Evolutionary conservation across 2,329 filamentous ascomycete species (phyloP).

Genomic region (Cryphonectria parasitica): DNA sequence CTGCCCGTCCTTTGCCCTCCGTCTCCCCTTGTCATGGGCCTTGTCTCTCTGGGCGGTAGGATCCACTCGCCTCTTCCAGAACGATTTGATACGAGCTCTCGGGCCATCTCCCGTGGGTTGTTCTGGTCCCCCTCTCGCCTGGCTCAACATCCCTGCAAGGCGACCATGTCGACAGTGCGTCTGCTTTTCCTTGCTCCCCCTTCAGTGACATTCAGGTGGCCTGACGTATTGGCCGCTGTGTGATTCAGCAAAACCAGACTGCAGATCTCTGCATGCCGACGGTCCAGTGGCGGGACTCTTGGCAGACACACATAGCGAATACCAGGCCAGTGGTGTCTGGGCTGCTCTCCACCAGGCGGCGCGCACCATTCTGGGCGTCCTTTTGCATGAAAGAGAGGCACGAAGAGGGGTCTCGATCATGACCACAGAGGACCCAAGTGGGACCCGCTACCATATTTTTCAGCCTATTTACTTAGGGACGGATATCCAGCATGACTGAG

Average conservation of each 20-base stretch:
- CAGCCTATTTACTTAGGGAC: not conserved
- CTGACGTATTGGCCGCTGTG: conserved; percentile 12
- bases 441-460: not conserved
- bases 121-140: not conserved
- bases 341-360: not conserved
- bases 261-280: conserved; percentile 13
- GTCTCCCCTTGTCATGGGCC: not conserved
- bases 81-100: conserved; percentile 25
- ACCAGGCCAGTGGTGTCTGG: not conserved
- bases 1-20: not conserved
- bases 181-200: not conserved
- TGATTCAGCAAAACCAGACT: conserved; percentile 3
- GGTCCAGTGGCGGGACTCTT: not conserved
- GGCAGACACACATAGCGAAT: not conserved
- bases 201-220: conserved; percentile 6
- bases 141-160: not conserved
- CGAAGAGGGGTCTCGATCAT: not conserved
- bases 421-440: not conserved
- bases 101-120: conserved; percentile 3
- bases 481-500: not conserved
- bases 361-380: not conserved
- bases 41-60: conserved; percentile 5
- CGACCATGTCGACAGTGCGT: conserved; percentile 8
- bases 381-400: not conserved
- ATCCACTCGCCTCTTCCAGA: conserved; percentile 24